Evolutionary conservation across 208 protist species (phyloP).

Genomic region (Trypanosoma cruzi): DNA sequence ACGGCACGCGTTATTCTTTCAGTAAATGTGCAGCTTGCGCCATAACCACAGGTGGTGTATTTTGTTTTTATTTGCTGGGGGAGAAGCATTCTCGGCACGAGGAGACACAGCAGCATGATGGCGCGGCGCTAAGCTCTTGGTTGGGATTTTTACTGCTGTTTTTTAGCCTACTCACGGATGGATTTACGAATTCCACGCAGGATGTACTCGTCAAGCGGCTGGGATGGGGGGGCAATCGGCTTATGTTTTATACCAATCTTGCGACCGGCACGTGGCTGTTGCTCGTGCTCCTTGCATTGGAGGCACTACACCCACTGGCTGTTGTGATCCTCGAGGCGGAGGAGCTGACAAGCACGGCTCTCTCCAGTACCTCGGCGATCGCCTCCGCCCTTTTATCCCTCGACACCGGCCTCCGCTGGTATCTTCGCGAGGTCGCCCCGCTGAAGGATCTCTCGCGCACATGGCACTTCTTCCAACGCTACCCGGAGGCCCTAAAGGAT

Average conservation of each 20-base stretch:
- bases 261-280: conserved; percentile 44
- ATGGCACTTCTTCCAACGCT: conserved; percentile 47
- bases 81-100: conserved; percentile 12
- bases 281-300: conserved; percentile 34
- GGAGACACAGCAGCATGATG: not conserved
- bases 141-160: conserved; percentile 61
- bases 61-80: conserved; percentile 69
- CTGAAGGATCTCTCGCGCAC: conserved; percentile 59
- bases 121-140: not conserved
- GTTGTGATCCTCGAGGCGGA: conserved; percentile 22
- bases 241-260: conserved; percentile 76
- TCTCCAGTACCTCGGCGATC: not conserved
- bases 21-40: conserved; percentile 57
- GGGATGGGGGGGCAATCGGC: conserved; percentile 49
- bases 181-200: conserved; percentile 86
- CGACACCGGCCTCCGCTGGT: conserved; percentile 7
- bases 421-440: conserved; percentile 34
- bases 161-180: conserved; percentile 72
- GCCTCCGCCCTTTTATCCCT: not conserved
- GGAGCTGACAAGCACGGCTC: not conserved
- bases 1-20: conserved; percentile 63
- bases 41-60: conserved; percentile 62
- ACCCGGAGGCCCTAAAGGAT: conserved; percentile 58
- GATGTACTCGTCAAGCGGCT: conserved; percentile 68
- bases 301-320: conserved; percentile 29